Evolutionary conservation across 306 rosid species (phyloP), one percentile per base, ranked within the genome.

Genomic region (Myrica gale): DNA sequence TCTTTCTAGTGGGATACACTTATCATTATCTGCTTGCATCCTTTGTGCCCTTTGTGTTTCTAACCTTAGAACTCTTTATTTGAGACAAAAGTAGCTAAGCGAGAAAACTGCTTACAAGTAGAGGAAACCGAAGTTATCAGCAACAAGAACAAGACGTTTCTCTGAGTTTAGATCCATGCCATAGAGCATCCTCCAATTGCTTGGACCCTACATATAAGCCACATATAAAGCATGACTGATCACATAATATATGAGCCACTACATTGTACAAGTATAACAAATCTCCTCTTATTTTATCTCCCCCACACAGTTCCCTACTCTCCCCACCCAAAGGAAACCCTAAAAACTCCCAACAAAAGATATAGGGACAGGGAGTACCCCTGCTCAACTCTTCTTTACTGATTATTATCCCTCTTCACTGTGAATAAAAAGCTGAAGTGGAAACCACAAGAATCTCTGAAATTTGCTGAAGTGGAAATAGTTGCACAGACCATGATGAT

Each of bases 91-190:
- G 48, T 2, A 32, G 51, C 48, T 19, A 3, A 68, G 57, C 7
- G 15, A n/a, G 72, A 75, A 41, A 32, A 68, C 73, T 60, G 82
- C 98, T 84, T 87, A 92, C 95, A 84, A 60, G 83, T 92, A 80
- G 48, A 92, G 92, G 82, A 76, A 90, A 68, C 97, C 98, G 55
- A 90, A 89, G 84, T 82, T 94, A 83, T 94, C 96, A 65, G 93
- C 98, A 74, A 87, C 96, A 75, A 91, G 89, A 42, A 88, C 91
- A 73, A 78, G 87, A 71, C 90, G 86, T 84, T 80, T 94, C 76
- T 94, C 97, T 41, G 74, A 78, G 89, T 92, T 90, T 63, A 94
- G 62, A 84, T 94, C 98, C 98, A 94, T 94, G 81, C 98, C 98
- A 84, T 92, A 92, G 48, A 92, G 91, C 97, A 94, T 92, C 81